Percentiles rank a stretch among this genome's conserved stretches.
These are phyloP conservation scores for Rhododendron kiyosumense DNA, from an alignment of 148 eudicot genomes.

Conservation along the genomic window DNA sequence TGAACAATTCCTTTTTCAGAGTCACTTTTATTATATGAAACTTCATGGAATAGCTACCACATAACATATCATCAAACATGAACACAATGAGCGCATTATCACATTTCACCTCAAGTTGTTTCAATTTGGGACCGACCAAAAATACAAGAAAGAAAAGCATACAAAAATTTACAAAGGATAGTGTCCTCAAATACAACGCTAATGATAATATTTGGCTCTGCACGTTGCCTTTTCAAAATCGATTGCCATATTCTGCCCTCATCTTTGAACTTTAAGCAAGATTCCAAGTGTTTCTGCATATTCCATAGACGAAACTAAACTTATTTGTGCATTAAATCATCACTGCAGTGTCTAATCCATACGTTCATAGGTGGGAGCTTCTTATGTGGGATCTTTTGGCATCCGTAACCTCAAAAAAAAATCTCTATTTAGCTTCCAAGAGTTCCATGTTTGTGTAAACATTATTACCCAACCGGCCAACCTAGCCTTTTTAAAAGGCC, in stretches of 20 bases:
- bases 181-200: neutral
- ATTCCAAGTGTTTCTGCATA: neutral
- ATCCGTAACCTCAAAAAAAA: neutral
- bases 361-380: neutral
- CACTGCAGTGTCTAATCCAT: neutral
- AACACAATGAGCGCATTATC: neutral
- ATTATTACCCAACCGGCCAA: neutral
- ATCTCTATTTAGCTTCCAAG: neutral
- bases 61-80: constrained; percentile 19
- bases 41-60: constrained; percentile 91
- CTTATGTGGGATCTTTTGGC: neutral
- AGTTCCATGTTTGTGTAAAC: neutral
- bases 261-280: neutral
- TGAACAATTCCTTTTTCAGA: constrained; percentile 92
- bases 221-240: neutral
- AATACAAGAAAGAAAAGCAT: neutral
- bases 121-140: neutral
- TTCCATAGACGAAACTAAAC: neutral
- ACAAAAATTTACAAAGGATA: neutral
- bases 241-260: neutral
- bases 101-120: neutral
- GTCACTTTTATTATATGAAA: constrained; percentile 57
- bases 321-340: neutral
- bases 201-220: neutral
- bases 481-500: neutral